Percentiles rank a stretch among this genome's conserved stretches.
Evolutionary conservation across 331 rosid genomes (phyloP).

Genomic region (Saraca asoca): DNA sequence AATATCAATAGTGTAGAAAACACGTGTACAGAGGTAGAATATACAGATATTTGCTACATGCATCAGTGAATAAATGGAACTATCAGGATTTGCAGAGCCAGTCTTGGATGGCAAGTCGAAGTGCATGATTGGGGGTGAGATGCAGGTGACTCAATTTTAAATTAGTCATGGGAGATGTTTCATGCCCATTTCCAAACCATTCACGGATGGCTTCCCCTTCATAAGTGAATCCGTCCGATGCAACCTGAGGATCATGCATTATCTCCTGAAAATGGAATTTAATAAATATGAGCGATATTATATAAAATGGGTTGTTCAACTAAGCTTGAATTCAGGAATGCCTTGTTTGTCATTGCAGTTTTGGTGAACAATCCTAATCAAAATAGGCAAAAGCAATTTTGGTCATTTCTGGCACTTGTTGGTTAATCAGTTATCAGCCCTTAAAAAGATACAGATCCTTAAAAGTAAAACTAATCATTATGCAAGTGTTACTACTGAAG

Average conservation of each 20-base stretch:
- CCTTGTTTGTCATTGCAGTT: neutral
- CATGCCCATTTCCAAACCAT: constrained; percentile 77
- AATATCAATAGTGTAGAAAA: constrained; percentile 7
- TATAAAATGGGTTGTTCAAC: neutral
- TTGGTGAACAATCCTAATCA: neutral
- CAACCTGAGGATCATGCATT: constrained; percentile 90
- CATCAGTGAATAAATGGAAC: constrained; percentile 6
- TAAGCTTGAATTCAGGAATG: neutral
- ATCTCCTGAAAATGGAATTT: constrained; percentile 70
- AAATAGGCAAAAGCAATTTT: constrained; percentile 3
- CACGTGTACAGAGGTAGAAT: constrained; percentile 20
- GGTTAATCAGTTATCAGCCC: neutral
- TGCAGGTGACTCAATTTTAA: constrained; percentile 61
- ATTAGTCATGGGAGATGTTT: constrained; percentile 94
- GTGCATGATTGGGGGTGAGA: constrained; percentile 79
- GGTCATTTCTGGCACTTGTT: neutral
- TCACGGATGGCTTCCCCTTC: constrained; percentile 87
- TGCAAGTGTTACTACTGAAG: neutral
- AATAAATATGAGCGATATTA: constrained; percentile 30
- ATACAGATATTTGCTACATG: constrained; percentile 28
- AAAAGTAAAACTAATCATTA: neutral
- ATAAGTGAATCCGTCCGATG: constrained; percentile 90
- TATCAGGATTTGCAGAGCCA: constrained; percentile 81
- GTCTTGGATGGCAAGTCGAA: constrained; percentile 80
- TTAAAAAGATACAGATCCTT: constrained; percentile 4